Percentiles rank a stretch among this genome's conserved stretches.
Conservation (phyloP, 441 rosid species). For the Metrosideros polymorpha region DNA sequence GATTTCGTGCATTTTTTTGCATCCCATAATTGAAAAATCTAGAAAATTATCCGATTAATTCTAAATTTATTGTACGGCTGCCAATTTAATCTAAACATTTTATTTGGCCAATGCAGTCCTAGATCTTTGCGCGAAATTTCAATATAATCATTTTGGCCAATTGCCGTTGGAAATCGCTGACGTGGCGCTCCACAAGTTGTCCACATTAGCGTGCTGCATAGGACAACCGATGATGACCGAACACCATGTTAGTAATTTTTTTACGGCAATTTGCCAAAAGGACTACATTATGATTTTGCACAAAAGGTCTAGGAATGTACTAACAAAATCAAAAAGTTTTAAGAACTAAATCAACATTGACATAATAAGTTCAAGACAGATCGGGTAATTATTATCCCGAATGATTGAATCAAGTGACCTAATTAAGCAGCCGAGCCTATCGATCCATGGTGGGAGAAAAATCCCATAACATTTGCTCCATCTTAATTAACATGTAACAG, state of each 20-base stretch:
- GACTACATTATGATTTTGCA: background rate
- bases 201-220: rapidly evolving
- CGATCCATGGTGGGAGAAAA: background rate
- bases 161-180: rapidly evolving
- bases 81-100: background rate
- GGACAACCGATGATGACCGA: rapidly evolving
- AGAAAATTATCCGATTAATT: background rate
- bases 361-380: background rate
- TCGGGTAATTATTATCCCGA: background rate
- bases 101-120: background rate
- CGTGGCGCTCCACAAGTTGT: rapidly evolving
- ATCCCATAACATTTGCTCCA: background rate
- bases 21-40: background rate
- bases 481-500: background rate
- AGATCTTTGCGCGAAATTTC: background rate
- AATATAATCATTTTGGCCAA: rapidly evolving
- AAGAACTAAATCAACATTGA: rapidly evolving
- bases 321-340: background rate
- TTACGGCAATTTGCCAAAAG: rapidly evolving
- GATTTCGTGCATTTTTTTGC: background rate
- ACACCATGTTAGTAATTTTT: background rate
- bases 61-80: background rate
- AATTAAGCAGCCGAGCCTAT: background rate
- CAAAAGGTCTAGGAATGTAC: rapidly evolving
- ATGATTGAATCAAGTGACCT: background rate